Percentiles rank a stretch among this genome's conserved stretches.
Evolutionary conservation across 352 stramenopile species (phyloP).

Genomic region (Globisporangium middletonii): DNA sequence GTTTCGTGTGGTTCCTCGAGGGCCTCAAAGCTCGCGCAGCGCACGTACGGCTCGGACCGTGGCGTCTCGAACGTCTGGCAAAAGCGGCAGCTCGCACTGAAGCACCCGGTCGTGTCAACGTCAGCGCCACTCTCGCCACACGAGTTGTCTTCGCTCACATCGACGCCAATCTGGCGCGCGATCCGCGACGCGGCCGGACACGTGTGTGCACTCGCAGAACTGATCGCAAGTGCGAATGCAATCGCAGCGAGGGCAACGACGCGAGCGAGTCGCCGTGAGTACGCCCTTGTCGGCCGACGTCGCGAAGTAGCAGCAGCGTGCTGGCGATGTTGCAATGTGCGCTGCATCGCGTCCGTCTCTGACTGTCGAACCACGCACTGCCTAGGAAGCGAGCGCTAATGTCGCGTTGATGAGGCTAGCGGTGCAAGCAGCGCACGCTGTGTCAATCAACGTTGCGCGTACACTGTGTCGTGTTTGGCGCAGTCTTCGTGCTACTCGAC

Average conservation of each 20-base stretch:
- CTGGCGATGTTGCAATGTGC: no score
- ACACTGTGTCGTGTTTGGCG: no score
- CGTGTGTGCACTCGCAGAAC: background rate
- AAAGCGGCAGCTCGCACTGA: constrained; percentile 1
- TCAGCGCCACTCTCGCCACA: background rate
- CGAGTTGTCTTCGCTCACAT: background rate
- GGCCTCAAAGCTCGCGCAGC: constrained; percentile 1
- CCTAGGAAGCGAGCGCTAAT: no score
- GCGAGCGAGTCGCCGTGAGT: background rate
- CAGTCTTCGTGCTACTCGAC: no score
- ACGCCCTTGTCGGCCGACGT: no score
- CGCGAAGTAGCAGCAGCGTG: no score
- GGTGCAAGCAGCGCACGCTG: no score
- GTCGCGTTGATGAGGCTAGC: no score
- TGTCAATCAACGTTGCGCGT: no score
- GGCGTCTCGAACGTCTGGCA: constrained; percentile 1
- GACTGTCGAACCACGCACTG: no score
- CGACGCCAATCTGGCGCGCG: constrained; percentile 1
- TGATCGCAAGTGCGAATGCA: background rate
- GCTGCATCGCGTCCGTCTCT: no score
- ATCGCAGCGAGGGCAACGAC: background rate
- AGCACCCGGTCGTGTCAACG: background rate
- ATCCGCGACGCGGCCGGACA: constrained; percentile 1
- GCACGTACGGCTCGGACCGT: background rate
- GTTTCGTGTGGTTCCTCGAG: background rate